Evolutionary conservation across 176 grass and related monocot species (phyloP).

Genomic region (Rhynchospora tenuis): DNA sequence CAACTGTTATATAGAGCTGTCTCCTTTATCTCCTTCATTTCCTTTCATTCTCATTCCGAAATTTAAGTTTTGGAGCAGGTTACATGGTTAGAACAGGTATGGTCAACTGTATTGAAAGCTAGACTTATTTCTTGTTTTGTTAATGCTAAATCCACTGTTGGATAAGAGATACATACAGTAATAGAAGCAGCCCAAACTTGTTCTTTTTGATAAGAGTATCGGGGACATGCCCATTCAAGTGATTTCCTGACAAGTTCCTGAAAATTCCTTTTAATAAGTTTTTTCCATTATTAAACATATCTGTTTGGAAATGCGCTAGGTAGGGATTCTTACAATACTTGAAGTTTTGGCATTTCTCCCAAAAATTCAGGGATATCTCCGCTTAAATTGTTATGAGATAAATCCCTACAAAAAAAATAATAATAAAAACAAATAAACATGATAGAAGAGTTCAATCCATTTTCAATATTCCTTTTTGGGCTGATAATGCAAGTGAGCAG

Average conservation of each 20-base stretch:
- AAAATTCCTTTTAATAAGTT: not conserved
- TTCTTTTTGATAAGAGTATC: conserved; percentile 1
- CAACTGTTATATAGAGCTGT: too few species aligned
- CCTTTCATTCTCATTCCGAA: too few species aligned
- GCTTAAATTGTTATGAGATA: conserved; percentile 65
- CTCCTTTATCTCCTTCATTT: too few species aligned
- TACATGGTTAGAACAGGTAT: too few species aligned
- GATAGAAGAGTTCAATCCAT: not conserved
- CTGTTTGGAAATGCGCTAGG: not conserved
- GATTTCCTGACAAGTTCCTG: conserved; percentile 18
- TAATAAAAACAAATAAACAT: too few species aligned
- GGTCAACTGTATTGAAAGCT: not conserved
- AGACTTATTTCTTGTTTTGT: not conserved
- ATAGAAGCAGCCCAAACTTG: not conserved
- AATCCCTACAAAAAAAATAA: conserved; percentile 39
- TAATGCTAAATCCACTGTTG: not conserved
- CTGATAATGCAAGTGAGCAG: conserved; percentile 27
- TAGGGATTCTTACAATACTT: not conserved
- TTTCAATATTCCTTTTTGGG: not conserved
- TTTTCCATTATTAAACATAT: not conserved
- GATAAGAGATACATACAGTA: not conserved
- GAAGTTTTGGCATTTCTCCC: conserved; percentile 35
- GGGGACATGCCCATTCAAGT: conserved; percentile 3
- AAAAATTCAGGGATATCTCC: conserved; percentile 57
- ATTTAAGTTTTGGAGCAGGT: too few species aligned